Base-by-base conservation (phyloP, 1,139 yeast species). In the Blastobotrys petasosporus region DNA sequence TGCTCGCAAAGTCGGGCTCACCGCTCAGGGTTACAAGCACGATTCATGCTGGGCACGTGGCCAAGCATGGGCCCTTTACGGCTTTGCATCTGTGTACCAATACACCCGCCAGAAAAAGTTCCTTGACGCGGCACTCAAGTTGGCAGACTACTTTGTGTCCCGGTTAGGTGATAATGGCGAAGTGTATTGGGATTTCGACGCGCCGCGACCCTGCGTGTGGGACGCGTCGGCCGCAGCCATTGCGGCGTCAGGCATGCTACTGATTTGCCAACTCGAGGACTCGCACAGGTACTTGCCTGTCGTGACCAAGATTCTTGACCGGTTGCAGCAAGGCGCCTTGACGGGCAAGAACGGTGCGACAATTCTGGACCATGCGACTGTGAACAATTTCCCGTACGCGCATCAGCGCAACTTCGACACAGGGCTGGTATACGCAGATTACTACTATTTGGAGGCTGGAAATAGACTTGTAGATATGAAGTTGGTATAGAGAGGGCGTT, bases 101-200 rank as follows among this genome's bases (percentile, higher is more conserved):
- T 63, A 57, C 53, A 62, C 66, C 16, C 55, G 54, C 42, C 49
- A 57, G 29, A 32, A 44, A 6, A 53, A 53, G 42, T 63, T 58
- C 49, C 53, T 61, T 33, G 59, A 60, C 25, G 62, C 60, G 1
- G 56, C 66, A 3, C 54, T 51, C 28, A 48, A 50, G 12, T 41
- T 58, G 10, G 51, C 58, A 1, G 59, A 60, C 12, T 58, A 51
- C 41, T 63, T 61, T 41, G 16, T 61, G 17, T 42, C 54, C 12
- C 52, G 55, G 12, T 48, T 63, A 13, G 17, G 31, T 7, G 32
- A 33, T 2, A 62, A 61, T 49, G 66, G 64, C 3, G 63, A 59
- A 3, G 64, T 63, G 6, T 45, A 50, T 30, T 63, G 66, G 67
- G 66, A 63, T 44, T 63, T 63, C 47, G 61, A 57, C 48, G 65